A percentile compares a stretch with the other conserved stretches of the same genome.
phyloP scores from a whole-genome alignment of 23 red algal species.

The Gracilaria gracilis region DNA sequence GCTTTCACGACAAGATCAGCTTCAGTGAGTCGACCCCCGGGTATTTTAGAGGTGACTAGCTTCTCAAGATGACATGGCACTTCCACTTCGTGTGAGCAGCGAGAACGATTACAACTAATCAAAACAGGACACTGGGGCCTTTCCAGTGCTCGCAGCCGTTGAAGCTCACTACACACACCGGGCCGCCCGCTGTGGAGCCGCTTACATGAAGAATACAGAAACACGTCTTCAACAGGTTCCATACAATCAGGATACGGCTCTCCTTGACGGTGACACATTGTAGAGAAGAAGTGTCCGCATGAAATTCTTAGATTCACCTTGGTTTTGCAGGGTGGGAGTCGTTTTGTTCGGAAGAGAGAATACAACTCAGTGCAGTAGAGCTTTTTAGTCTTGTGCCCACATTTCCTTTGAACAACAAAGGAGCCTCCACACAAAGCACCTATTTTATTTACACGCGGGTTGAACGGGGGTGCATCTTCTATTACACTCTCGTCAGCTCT shows the following conservation, averaged over 20 bases:
- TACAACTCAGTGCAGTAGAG: conserved; percentile 21
- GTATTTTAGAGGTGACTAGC: background rate
- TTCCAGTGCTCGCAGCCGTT: conserved; percentile 3
- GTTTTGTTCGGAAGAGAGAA: conserved; percentile 35
- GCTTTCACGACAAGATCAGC: conserved; percentile 20
- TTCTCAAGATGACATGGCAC: conserved; percentile 60
- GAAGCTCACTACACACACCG: conserved; percentile 25
- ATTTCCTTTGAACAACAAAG: conserved; percentile 40
- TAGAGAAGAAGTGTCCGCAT: conserved; percentile 54
- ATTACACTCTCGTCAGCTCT: conserved; percentile 38
- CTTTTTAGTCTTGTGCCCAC: conserved; percentile 33
- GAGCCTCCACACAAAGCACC: conserved; percentile 10
- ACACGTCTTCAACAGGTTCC: conserved; percentile 49
- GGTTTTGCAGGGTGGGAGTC: conserved; percentile 33
- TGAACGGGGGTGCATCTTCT: background rate
- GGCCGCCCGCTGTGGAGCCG: conserved; percentile 27
- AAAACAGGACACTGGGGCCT: conserved; percentile 21
- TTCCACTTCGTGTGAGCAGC: conserved; percentile 53
- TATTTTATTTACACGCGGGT: conserved; percentile 28
- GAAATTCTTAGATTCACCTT: conserved; percentile 20
- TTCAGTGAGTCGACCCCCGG: conserved; percentile 17
- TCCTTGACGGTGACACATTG: conserved; percentile 36
- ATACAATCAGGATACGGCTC: conserved; percentile 29
- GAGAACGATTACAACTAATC: conserved; percentile 10
- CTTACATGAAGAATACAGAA: conserved; percentile 25